phyloP scores from a whole-genome alignment of 495 filamentous ascomycete genomes.

The Aspergillus wentii region DNA sequence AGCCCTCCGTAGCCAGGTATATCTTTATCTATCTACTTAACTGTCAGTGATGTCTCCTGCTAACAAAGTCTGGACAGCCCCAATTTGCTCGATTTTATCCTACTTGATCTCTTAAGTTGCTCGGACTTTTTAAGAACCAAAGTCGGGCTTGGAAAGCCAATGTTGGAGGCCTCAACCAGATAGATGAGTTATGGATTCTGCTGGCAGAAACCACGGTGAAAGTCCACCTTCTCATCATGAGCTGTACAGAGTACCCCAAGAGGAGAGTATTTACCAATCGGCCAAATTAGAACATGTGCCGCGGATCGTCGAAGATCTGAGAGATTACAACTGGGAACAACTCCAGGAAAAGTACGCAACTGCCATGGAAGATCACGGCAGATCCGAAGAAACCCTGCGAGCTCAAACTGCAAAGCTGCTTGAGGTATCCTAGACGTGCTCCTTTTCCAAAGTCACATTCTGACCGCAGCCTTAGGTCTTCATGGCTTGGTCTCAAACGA shows the following conservation, averaged over 20 bases:
- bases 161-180: not conserved
- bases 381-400: constrained; percentile 55
- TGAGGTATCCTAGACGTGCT: constrained; percentile 39
- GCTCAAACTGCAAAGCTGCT: constrained; percentile 59
- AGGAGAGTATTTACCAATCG: too few relatives aligned
- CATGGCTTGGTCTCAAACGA: constrained; percentile 62
- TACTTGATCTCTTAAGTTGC: too few relatives aligned
- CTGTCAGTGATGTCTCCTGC: too few relatives aligned
- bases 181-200: not conserved
- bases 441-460: not conserved
- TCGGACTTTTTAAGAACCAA: too few relatives aligned
- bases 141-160: not conserved
- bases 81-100: too few relatives aligned
- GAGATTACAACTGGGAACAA: constrained; percentile 60
- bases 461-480: constrained; percentile 52
- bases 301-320: constrained; percentile 21
- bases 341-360: constrained; percentile 59
- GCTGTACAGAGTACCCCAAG: constrained; percentile 1
- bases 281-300: constrained; percentile 12
- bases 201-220: not conserved
- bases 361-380: constrained; percentile 54
- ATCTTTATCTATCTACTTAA: too few relatives aligned
- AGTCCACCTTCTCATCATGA: constrained; percentile 2
- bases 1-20: too few relatives aligned
- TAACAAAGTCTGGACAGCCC: too few relatives aligned